Base-by-base conservation (phyloP, 2,329 filamentous ascomycete species). In the Colletotrichum sp. region DNA sequence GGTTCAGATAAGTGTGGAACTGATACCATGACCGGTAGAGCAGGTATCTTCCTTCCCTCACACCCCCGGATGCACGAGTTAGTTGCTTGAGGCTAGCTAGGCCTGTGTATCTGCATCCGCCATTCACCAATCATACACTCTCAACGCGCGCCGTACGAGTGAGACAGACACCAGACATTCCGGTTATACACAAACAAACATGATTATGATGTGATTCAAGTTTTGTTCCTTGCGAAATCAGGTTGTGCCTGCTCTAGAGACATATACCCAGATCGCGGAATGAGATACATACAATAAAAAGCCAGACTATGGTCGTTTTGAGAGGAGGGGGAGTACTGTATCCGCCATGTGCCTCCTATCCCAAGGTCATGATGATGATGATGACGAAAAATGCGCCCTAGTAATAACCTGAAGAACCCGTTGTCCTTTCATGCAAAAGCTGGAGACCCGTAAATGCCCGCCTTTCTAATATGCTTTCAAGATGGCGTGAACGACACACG, bases 251-350 rank as follows among this genome's bases (percentile, higher is more conserved):
- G 59, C 21, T 8, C n/a, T 39, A 39, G 24, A 28, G 24, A 59
- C 26, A 59, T 26, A 13, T 18, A 18, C 26, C 30, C 59, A 13
- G 30, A 21, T 62, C 21, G n/a, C 21, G 55, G 5, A 28, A 59
- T 59, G 55, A 64, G n/a, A 60, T 30, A 68, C 21, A 44, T 64
- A n/a, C 18, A 60, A 34, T 24, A 70, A 39, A 55, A 24, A 64
- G 24, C 21, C 10, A 59, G 55, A 59, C 24, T 64, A 26, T 64
- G 15, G 26, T 44, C 39, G 55, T 24, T 64, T 13, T 63, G 57
- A 68, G 70, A 73, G 73, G 71, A 76, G 73, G 73, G 70, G 73
- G 70, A 73, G 73, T 76, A 65, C 73, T 76, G 73, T 76, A 76
- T 76, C 73, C 70, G 70, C 73, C 73, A 73, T 72, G 16, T 73